Base-by-base conservation (phyloP, 2,329 filamentous ascomycete genomes). In the Penicillium sp. region DNA sequence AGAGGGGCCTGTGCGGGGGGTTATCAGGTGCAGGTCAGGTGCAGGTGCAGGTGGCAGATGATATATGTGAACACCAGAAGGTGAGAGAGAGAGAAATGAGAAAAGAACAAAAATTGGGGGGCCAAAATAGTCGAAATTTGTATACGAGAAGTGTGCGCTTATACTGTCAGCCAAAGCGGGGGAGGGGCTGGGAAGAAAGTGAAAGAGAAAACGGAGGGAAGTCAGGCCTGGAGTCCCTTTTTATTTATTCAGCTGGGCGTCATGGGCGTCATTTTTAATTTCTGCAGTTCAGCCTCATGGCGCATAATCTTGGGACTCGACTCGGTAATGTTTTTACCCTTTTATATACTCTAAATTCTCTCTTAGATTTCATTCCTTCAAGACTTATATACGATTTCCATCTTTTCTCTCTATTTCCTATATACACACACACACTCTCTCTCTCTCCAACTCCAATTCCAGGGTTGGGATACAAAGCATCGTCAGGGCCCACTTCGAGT, bases 21-120 rank as follows among this genome's bases (percentile, higher is more conserved):
- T 31, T 31, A 31, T 31, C 29, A 31, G 29, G 31, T 33, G 31
- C 31, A 33, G 31, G 13, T 46, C 62, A 64, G 43, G 61, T 62
- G 8, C 66, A 64, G 43, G 61, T 62, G 8, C 66, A 63, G 61
- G 64, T 67, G 33, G 61, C 54, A 53, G 67, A 53, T 55, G 54
- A 66, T 71, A 42, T 54, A 59, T 7, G 58, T 59, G 8, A 62
- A 60, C 47, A 59, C 58, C 9, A 45, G 21, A 42, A 58, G 31
- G 31, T 42, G 46, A n/a, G 21, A n/a, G 38, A n/a, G 38, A 35
- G 10, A 53, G 45, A 54, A 40, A 55, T 51, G 31, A 33, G 31
- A 56, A 57, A 27, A 54, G 45, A 49, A n/a, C 12, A 42, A 54
- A 48, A 42, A 54, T 19, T n/a, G n/a, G 37, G 43, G 33, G 50